A percentile compares a stretch with the other conserved stretches of the same genome.
phyloP scores from a whole-genome alignment of 2,329 filamentous ascomycete genomes.

The Diplodia intermedia region DNA sequence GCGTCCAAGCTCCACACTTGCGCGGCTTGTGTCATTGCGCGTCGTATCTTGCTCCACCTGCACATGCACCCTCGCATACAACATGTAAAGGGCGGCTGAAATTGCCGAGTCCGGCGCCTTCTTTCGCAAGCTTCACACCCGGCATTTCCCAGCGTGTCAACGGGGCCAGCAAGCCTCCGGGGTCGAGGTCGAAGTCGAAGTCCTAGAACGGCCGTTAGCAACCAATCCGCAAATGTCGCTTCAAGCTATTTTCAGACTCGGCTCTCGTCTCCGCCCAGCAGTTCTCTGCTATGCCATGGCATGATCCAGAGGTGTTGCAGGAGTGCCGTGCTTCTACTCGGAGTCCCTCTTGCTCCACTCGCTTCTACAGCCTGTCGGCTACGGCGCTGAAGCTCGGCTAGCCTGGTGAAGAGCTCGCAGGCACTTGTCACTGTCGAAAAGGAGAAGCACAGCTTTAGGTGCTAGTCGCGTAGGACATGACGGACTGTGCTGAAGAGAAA shows the following conservation, averaged over 20 bases:
- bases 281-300: too few species aligned
- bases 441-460: constrained; percentile 1
- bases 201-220: too few species aligned
- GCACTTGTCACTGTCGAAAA: background rate
- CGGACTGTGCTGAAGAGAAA: background rate
- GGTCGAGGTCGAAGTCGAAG: too few species aligned
- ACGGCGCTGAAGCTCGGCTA: background rate
- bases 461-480: background rate
- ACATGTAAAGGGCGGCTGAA: background rate
- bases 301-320: too few species aligned
- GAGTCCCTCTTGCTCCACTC: background rate
- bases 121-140: background rate
- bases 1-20: background rate
- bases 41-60: constrained; percentile 12
- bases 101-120: background rate
- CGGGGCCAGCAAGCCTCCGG: too few species aligned
- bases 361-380: background rate
- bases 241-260: too few species aligned
- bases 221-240: too few species aligned
- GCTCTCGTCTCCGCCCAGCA: too few species aligned
- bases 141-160: background rate
- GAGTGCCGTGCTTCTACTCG: too few species aligned
- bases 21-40: constrained; percentile 2
- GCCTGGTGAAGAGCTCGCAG: background rate
- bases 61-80: too few species aligned